Evolutionary conservation across 2,329 filamentous ascomycete genomes (phyloP).

Genomic region (Rosellinia necatrix): DNA sequence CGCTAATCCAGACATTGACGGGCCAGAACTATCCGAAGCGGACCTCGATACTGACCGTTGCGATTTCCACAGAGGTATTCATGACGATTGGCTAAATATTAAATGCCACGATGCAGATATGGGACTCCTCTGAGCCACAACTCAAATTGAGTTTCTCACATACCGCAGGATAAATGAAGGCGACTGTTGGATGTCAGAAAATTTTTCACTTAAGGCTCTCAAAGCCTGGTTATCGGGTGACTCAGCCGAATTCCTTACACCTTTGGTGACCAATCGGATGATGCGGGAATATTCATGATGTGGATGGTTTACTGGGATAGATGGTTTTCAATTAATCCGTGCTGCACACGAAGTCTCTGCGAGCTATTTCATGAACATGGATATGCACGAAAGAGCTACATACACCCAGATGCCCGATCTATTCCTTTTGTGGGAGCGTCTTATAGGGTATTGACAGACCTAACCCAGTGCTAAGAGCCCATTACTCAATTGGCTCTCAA

Average conservation of each 20-base stretch:
- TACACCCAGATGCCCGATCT: neutral
- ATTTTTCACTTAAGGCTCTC: slow-evolving; percentile 2
- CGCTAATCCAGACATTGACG: neutral
- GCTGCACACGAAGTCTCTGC: neutral
- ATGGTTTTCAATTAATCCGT: neutral
- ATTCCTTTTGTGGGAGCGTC: neutral
- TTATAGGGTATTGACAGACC: no score
- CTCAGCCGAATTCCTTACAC: neutral
- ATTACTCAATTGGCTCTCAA: no score
- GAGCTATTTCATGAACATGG: neutral
- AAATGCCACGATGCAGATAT: slow-evolving; percentile 1
- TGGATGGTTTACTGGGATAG: neutral
- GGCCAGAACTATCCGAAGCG: no score
- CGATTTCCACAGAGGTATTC: neutral
- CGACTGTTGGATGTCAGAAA: neutral
- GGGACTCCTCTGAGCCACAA: slow-evolving; percentile 17
- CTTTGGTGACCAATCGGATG: neutral
- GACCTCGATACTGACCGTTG: neutral
- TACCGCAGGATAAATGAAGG: slow-evolving; percentile 7
- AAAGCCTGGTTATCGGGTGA: neutral
- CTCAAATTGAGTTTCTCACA: slow-evolving; percentile 13
- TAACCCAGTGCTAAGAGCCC: no score
- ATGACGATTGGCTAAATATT: neutral
- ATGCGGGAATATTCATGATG: neutral
- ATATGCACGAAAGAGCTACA: neutral